Percentiles rank a stretch among this genome's conserved stretches.
phyloP scores from a whole-genome alignment of 2,329 filamentous ascomycete genomes.

The Pestalotiopsis sp. region DNA sequence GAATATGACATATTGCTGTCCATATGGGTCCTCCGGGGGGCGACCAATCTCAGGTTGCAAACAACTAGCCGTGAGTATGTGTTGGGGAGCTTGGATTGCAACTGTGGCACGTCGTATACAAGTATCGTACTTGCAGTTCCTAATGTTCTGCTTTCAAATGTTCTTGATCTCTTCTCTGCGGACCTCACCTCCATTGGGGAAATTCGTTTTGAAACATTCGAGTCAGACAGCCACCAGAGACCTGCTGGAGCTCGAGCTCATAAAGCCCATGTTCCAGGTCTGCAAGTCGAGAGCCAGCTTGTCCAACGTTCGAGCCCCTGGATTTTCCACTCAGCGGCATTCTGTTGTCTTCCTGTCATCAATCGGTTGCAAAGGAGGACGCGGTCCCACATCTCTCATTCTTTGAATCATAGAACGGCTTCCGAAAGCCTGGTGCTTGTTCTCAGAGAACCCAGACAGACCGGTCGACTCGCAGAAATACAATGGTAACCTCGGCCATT shows the following conservation, averaged over 20 bases:
- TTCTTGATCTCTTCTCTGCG: conserved; percentile 23
- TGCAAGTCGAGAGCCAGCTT: conserved; percentile 17
- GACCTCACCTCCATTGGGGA: conserved; percentile 29
- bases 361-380: conserved; percentile 27
- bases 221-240: conserved; percentile 33
- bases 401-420: conserved; percentile 10
- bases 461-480: conserved; percentile 18
- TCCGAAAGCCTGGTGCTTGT: conserved; percentile 13
- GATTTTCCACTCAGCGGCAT: conserved; percentile 18
- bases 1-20: background rate
- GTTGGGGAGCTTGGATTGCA: conserved; percentile 7
- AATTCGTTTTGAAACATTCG: conserved; percentile 32
- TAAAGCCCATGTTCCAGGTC: conserved; percentile 28
- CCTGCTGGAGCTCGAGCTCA: conserved; percentile 27
- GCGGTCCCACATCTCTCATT: conserved; percentile 22
- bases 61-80: background rate
- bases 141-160: conserved; percentile 10
- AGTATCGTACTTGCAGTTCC: conserved; percentile 34
- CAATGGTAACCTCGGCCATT: conserved; percentile 46
- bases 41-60: conserved; percentile 1
- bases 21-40: background rate
- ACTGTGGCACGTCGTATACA: conserved; percentile 33
- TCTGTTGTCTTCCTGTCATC: conserved; percentile 18
- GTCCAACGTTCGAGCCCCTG: conserved; percentile 14
- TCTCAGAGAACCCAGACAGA: background rate